Base-by-base conservation (phyloP, 2,329 filamentous ascomycete genomes). In the Thielaviopsis euricoi region DNA sequence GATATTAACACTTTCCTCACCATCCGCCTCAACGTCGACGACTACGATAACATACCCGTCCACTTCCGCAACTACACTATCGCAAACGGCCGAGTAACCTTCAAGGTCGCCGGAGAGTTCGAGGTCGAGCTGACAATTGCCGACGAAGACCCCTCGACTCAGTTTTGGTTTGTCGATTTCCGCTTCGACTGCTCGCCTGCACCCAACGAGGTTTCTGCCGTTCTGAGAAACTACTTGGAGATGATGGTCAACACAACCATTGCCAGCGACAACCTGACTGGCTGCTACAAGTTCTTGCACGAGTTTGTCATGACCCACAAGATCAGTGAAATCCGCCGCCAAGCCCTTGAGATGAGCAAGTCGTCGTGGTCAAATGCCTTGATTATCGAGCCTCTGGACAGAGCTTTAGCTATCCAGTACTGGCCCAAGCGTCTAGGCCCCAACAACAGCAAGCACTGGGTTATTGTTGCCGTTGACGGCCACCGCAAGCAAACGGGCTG, bases 141-240 rank as follows among this genome's bases (percentile, higher is more conserved):
- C 19, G 86, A 90, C 64, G 90, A 97, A 66, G 85, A 93, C 63
- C 80, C 83, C 19, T 76, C 82, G 33, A 85, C 86, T 57, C 90
- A 94, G 65, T 94, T 95, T 67, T 96, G 86, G 76, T 95, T 97
- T 67, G 87, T 97, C 61, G 90, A 97, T 68, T 83, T 97, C 65
- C 82, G 90, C 60, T 89, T 95, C 64, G 73, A 83, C 15, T 98
- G 95, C 67, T 76, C 74, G 9, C 91, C 91, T 1, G 76, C 82
- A 0, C 77, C 86, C 0, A 70, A 69, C 13, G 72, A 74, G 53
- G 65, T 94, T 7, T 76, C 85, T 0, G 80, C 85, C 25, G 73
- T 73, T 3, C 71, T 94, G 51, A 79, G 85, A 57, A 72, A 74
- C 40, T 79, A 81, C 58, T 71, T 96, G 29, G 88, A 95, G 67